Evolutionary conservation across 345 rosid genomes (phyloP), one percentile per base, ranked within the genome.

Genomic region (Balakata baccata): DNA sequence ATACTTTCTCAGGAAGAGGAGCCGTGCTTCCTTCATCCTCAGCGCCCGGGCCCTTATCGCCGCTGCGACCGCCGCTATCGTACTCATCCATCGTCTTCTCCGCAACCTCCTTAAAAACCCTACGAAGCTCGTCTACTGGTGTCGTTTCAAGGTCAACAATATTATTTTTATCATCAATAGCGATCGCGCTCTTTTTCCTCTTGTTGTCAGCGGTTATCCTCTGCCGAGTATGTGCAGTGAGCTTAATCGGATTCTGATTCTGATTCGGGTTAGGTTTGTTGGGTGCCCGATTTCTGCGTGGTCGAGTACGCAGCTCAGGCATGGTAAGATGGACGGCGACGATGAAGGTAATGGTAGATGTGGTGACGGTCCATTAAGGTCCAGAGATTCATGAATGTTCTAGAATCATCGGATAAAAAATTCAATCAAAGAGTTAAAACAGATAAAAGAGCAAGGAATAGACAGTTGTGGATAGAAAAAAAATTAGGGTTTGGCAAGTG

Each of bases 1-100:
- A 43, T 23, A 92, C 98, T 95, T 88, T 92, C 64, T 87, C 98
- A 8, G 98, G 98, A 74, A 92, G 82, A 1, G 97, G 98, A 80
- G 92, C 92, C 41, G 94, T 63, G 80, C 84, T 90, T 74, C 91
- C 98, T 77, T 92, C 98, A 49, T 94, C 98, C 38, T 89, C 98
- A 39, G 92, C 89, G 17, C 86, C 90, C 3, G 81, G 77, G 46
- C 66, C 88, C 76, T 82, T 88, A 41, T 83, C 87, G 66, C 85
- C 87, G 75, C 93, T 90, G 46, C 86, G 83, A 45, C 89, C 93
- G 7, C 94, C 94, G 68, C 96, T 92, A 67, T 87, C 91, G 74
- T 68, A 79, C 59, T 84, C 96, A 74, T 82, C 91, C 98, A 95
- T 95, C 74, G 77, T 83, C 75, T 80, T 68, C 73, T 57, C 61